Evolutionary conservation across 2,329 filamentous ascomycete species (phyloP).

Genomic region (Seiridium unicorne): DNA sequence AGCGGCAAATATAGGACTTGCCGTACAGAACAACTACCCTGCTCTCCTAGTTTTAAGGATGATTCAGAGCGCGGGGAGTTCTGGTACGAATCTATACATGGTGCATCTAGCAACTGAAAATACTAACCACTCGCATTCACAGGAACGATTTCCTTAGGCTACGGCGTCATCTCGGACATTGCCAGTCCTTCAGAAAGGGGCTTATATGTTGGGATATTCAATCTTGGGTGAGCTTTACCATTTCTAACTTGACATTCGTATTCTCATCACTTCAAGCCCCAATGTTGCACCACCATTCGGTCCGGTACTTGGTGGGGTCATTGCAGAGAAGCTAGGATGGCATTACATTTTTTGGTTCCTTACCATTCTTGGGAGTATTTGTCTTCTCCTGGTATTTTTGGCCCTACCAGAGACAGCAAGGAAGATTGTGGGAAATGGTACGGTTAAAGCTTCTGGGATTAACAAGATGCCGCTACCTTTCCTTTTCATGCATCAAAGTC

Average conservation of each 20-base stretch:
- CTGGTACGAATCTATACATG: background rate
- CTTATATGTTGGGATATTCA: slow-evolving; percentile 44
- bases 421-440: slow-evolving; percentile 13
- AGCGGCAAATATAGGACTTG: slow-evolving; percentile 11
- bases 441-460: slow-evolving; percentile 10
- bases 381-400: slow-evolving; percentile 33
- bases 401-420: slow-evolving; percentile 35
- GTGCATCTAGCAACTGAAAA: background rate
- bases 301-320: slow-evolving; percentile 45
- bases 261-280: slow-evolving; percentile 13
- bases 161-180: slow-evolving; percentile 51
- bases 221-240: slow-evolving; percentile 20
- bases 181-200: slow-evolving; percentile 49
- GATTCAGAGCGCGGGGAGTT: slow-evolving; percentile 12
- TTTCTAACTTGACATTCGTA: background rate
- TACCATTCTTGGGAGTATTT: slow-evolving; percentile 30
- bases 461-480: slow-evolving; percentile 9
- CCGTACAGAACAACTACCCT: slow-evolving; percentile 8
- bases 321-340: slow-evolving; percentile 47
- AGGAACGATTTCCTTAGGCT: slow-evolving; percentile 33
- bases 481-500: background rate
- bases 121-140: background rate
- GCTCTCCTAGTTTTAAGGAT: slow-evolving; percentile 12
- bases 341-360: slow-evolving; percentile 48
- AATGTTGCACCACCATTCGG: slow-evolving; percentile 31